phyloP scores from a whole-genome alignment of 2,329 filamentous ascomycete species.

The Apiospora koreana region DNA sequence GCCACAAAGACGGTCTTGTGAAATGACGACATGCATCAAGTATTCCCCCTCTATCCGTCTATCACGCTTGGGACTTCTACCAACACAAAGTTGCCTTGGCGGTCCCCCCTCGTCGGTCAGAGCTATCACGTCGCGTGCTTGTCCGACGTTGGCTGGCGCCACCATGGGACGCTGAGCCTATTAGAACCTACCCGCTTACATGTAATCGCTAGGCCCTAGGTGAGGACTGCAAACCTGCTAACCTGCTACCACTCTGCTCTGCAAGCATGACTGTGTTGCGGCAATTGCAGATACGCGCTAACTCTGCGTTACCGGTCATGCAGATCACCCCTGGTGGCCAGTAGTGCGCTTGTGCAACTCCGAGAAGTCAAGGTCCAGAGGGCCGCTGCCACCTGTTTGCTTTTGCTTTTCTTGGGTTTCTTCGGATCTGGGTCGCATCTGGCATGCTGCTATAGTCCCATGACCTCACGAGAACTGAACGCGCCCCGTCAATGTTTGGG shows the following conservation, averaged over 20 bases:
- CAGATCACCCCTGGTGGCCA: neutral
- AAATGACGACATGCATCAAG: constrained; percentile 9
- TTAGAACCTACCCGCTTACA: constrained; percentile 7
- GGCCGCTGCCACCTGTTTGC: neutral
- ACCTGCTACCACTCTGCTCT: too few species aligned
- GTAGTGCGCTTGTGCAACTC: neutral
- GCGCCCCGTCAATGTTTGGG: neutral
- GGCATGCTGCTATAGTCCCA: neutral
- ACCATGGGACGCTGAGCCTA: neutral
- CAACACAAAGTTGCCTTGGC: neutral
- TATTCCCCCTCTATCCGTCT: neutral
- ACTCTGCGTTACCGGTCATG: constrained; percentile 9
- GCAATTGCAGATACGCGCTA: constrained; percentile 6
- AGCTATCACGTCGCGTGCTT: neutral
- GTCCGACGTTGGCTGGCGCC: constrained; percentile 3
- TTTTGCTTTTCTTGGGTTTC: neutral
- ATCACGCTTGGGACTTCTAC: neutral
- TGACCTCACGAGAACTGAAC: neutral
- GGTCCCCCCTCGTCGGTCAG: neutral
- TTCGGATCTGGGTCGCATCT: neutral
- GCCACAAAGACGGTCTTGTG: neutral
- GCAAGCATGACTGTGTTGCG: neutral
- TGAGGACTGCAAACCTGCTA: neutral
- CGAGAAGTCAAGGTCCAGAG: neutral
- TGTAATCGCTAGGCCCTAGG: neutral